A percentile compares a stretch with the other conserved stretches of the same genome.
Conservation (phyloP, 1,284 basidiomycete species). For the Laetiporus sulphureus region DNA sequence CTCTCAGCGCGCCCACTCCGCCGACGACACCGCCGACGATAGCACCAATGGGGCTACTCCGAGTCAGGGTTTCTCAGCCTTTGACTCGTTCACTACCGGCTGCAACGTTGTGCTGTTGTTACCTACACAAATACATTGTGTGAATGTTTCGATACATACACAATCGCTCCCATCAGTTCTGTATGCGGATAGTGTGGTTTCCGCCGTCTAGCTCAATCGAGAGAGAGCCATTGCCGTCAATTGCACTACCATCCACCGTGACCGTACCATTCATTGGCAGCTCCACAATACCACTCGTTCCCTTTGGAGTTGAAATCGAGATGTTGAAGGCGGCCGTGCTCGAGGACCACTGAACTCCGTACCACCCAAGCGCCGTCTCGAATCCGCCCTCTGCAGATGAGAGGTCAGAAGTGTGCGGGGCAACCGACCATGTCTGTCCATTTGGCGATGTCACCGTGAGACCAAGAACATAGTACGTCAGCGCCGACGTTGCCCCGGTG, state of each 20-base stretch:
- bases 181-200: not conserved
- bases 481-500: conserved; percentile 28
- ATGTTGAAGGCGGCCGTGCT: conserved; percentile 19
- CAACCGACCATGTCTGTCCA: conserved; percentile 35
- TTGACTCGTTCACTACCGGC: no score
- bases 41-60: no score
- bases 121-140: no score
- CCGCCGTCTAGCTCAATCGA: not conserved
- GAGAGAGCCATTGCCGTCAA: not conserved
- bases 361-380: conserved; percentile 37
- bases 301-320: conserved; percentile 25
- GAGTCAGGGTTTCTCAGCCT: no score
- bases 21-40: no score
- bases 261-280: conserved; percentile 27
- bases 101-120: no score
- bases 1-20: no score
- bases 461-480: conserved; percentile 39
- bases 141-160: no score
- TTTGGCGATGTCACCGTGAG: conserved; percentile 32
- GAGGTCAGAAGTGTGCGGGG: conserved; percentile 34
- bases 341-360: conserved; percentile 29
- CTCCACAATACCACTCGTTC: conserved; percentile 26
- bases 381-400: conserved; percentile 35
- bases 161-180: not conserved
- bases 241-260: conserved; percentile 18